Base-by-base conservation (phyloP, 371 early-diverging fungal species). In the Mortierella sp. region DNA sequence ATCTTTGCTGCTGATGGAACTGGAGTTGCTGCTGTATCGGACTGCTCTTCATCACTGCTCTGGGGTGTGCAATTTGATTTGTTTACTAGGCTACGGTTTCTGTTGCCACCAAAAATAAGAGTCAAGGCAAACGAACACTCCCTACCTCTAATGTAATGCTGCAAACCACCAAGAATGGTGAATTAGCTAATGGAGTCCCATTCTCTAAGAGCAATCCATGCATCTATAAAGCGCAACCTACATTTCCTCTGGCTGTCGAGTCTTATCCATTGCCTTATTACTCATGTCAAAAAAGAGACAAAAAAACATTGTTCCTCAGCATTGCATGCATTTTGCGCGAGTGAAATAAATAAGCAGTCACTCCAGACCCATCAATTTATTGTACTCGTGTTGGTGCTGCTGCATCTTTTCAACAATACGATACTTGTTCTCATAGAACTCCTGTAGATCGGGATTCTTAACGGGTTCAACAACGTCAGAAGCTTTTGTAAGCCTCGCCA, bases 341-440 rank as follows among this genome's bases (percentile, higher is more conserved):
- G n/a, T 47, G 3, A 12, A 47, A 10, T 55, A 24, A 24, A 55
- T 24, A 26, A 11, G 28, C 28, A 28, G 55, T 55, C 28, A 24
- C 55, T 28, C 2, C 55, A 26, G 54, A 3, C 52, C 60, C 91
- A 93, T 93, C 14, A 91, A 86, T 35, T 72, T 54, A 52, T 88
- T 84, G 55, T 89, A 89, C 47, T 86, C 86, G 35, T 84, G 84
- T 65, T 93, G 91, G 35, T 90, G 86, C 60, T 86, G 75, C 24
- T 91, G 86, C 89, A 94, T 87, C 40, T 86, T 86, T 12, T 84
- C 66, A 54, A 91, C 90, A 8, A 92, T 87, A n/a, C 75, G 77
- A 68, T 89, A 90, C 30, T 90, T 90, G 40, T 80, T 77, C 57
- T 86, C 84, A 61, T 92, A 85, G 40, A 88, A 87, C n/a, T 73